phyloP scores from a whole-genome alignment of 1,284 basidiomycete species.

The Erythrobasidium hasegawianum region DNA sequence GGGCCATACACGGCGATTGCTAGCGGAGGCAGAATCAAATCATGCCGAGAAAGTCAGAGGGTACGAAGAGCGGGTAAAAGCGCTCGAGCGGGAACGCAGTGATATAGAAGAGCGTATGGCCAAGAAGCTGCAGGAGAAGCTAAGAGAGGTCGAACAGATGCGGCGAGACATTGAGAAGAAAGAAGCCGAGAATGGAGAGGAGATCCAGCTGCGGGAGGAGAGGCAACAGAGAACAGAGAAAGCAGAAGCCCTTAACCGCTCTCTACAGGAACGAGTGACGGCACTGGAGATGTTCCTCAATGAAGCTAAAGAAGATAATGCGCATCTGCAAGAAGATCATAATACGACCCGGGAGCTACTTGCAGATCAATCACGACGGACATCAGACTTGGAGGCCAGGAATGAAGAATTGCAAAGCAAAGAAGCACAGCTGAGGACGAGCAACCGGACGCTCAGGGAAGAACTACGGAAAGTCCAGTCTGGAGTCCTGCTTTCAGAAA shows the following conservation, averaged over 20 bases:
- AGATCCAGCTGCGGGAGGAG: conserved; percentile 58
- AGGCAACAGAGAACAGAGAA: conserved; percentile 57
- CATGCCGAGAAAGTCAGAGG: conserved; percentile 71
- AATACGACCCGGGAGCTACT: conserved; percentile 51
- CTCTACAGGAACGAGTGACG: conserved; percentile 31
- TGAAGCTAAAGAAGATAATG: conserved; percentile 52
- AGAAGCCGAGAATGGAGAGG: conserved; percentile 54
- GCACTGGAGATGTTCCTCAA: conserved; percentile 52
- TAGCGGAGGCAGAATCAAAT: conserved; percentile 70
- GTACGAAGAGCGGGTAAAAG: conserved; percentile 56
- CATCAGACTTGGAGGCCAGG: conserved; percentile 48
- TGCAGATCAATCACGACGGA: conserved; percentile 45
- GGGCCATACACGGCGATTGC: conserved; percentile 63
- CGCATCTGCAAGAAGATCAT: conserved; percentile 48
- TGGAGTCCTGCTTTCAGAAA: conserved; percentile 79
- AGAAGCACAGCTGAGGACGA: conserved; percentile 62
- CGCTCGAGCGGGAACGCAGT: conserved; percentile 66
- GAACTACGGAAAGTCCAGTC: conserved; percentile 89
- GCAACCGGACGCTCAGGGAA: conserved; percentile 82
- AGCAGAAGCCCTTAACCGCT: conserved; percentile 19
- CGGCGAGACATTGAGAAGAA: conserved; percentile 58
- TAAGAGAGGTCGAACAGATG: conserved; percentile 70
- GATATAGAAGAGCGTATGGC: conserved; percentile 72
- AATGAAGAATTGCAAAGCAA: conserved; percentile 61
- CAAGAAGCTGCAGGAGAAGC: conserved; percentile 67